Percentiles rank a stretch among this genome's conserved stretches.
Conservation (phyloP, 805 yeast genomes). For the Ogataea salicorniae region DNA sequence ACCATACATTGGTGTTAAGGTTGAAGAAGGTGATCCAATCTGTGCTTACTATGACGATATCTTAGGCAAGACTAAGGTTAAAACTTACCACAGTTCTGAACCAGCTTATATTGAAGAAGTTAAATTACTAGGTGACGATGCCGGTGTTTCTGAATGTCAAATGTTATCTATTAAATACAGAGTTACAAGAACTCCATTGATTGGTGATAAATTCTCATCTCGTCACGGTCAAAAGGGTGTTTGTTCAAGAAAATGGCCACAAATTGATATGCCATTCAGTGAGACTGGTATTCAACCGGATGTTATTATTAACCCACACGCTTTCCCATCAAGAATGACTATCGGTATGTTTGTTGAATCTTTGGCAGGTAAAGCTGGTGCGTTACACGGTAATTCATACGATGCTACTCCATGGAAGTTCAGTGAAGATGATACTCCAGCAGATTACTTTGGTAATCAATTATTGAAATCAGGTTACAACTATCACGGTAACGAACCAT, state of each 20-base stretch:
- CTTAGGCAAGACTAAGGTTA: conserved; percentile 82
- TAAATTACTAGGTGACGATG: conserved; percentile 83
- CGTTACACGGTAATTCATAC: conserved; percentile 94
- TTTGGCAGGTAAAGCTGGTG: conserved; percentile 98
- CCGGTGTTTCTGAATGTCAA: conserved; percentile 74
- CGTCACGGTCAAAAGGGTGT: conserved; percentile 99
- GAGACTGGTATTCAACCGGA: conserved; percentile 97
- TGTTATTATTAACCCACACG: conserved; percentile 96
- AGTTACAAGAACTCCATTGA: conserved; percentile 84
- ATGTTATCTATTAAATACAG: conserved; percentile 82
- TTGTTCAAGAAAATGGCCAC: conserved; percentile 97
- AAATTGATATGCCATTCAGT: conserved; percentile 92
- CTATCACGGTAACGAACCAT: conserved; percentile 97
- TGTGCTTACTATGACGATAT: conserved; percentile 91
- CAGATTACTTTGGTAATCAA: conserved; percentile 96
- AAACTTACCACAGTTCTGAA: conserved; percentile 90
- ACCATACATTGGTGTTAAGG: conserved; percentile 81
- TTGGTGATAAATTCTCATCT: conserved; percentile 97
- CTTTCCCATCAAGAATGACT: conserved; percentile 99
- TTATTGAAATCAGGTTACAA: conserved; percentile 83
- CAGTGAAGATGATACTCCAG: conserved; percentile 89
- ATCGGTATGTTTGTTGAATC: conserved; percentile 99
- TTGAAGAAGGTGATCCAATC: conserved; percentile 94
- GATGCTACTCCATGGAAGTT: conserved; percentile 97
- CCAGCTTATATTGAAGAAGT: conserved; percentile 96